Conservation (phyloP, 2,329 filamentous ascomycete genomes). For the Ophiostoma novo-ulmi region DNA sequence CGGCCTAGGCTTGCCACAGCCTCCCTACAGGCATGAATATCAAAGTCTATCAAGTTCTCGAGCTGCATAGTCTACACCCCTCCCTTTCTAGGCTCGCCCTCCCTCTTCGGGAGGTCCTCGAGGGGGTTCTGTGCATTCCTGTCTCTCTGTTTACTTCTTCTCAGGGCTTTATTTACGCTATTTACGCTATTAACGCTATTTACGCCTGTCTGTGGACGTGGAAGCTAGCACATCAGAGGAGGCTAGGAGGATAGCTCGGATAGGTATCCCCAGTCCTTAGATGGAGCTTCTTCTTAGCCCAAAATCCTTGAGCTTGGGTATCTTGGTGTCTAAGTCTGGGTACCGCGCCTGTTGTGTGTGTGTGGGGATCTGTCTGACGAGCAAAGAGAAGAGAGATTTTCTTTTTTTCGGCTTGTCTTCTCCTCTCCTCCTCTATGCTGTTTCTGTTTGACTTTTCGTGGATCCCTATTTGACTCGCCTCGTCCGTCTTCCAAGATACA, state of each 20-base stretch:
- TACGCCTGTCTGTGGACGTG: neutral
- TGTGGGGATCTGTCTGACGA: constrained; percentile 18
- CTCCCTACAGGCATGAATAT: neutral
- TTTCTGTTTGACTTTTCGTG: constrained; percentile 18
- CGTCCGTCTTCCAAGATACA: constrained; percentile 13
- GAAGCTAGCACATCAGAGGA: neutral
- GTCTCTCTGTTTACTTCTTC: constrained; percentile 11
- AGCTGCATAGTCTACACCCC: constrained; percentile 7
- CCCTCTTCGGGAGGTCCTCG: neutral
- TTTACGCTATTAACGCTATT: neutral
- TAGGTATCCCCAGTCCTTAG: neutral
- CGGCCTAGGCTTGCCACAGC: neutral
- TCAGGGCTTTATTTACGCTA: neutral
- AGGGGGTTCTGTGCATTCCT: constrained; percentile 11
- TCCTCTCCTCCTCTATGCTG: constrained; percentile 6
- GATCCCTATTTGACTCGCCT: constrained; percentile 17
- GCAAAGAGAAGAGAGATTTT: constrained; percentile 17
- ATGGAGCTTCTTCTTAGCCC: neutral
- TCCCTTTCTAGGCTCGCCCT: constrained; percentile 15
- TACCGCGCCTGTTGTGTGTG: constrained; percentile 15
- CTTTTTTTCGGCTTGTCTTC: constrained; percentile 18
- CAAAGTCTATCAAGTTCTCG: constrained; percentile 13
- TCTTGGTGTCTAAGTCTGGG: neutral
- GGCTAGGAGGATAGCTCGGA: neutral
- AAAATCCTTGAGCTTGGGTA: neutral